These are phyloP conservation scores for Ambrosia hybrid DNA, from an alignment of 140 eudicot species.

Conservation along the genomic window DNA sequence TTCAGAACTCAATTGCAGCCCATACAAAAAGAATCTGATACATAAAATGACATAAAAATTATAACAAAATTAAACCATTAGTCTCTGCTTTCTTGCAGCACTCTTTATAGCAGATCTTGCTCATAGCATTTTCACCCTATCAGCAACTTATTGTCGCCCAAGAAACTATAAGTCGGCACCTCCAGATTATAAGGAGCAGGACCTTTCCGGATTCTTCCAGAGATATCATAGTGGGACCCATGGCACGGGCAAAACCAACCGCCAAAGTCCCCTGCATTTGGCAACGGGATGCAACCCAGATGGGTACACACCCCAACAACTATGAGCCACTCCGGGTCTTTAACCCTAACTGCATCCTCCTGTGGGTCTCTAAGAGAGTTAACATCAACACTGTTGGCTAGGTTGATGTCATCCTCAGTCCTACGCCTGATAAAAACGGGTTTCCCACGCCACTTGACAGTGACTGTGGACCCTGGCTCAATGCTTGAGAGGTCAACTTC, in stretches of 20 bases:
- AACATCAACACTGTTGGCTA: slow-evolving; percentile 79
- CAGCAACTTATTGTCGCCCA: slow-evolving; percentile 78
- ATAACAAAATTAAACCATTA: slow-evolving; percentile 24
- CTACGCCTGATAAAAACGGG: slow-evolving; percentile 81
- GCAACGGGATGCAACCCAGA: slow-evolving; percentile 85
- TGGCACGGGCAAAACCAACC: slow-evolving; percentile 97
- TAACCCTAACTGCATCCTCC: slow-evolving; percentile 68
- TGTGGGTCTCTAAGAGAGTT: slow-evolving; percentile 75
- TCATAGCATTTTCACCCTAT: slow-evolving; percentile 47
- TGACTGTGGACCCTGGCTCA: slow-evolving; percentile 76
- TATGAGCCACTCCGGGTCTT: slow-evolving; percentile 88
- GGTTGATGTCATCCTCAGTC: slow-evolving; percentile 61
- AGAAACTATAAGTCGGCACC: slow-evolving; percentile 81
- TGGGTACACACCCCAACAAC: slow-evolving; percentile 89
- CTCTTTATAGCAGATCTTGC: neutral
- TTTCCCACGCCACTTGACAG: slow-evolving; percentile 91
- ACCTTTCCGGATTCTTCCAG: slow-evolving; percentile 87
- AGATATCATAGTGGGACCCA: slow-evolving; percentile 80
- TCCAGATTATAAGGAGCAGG: slow-evolving; percentile 84
- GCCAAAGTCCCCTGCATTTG: slow-evolving; percentile 86
- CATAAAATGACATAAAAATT: slow-evolving; percentile 15
- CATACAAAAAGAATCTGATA: slow-evolving; percentile 28
- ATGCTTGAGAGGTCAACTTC: slow-evolving; percentile 86
- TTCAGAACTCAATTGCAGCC: slow-evolving; percentile 34
- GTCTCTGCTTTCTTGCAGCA: slow-evolving; percentile 26